Evolutionary conservation across 1,139 yeast species (phyloP).

Genomic region (Debaryomyces fabryi): DNA sequence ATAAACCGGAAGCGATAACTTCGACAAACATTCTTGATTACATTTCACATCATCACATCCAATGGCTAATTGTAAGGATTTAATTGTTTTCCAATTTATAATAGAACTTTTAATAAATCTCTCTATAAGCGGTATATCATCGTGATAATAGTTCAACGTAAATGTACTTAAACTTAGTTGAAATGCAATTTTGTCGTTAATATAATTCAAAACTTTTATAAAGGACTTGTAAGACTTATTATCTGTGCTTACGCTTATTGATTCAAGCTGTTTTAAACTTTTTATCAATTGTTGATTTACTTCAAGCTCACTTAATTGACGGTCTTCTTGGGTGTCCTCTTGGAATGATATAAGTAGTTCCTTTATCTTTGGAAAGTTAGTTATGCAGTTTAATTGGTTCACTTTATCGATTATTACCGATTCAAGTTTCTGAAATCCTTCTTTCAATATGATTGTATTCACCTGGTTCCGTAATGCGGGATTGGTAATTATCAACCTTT

Average conservation of each 20-base stretch:
- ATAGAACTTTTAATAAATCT: constrained; percentile 7
- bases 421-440: constrained; percentile 8
- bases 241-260: background rate
- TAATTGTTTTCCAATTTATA: constrained; percentile 22
- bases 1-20: constrained; percentile 29
- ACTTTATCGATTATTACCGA: background rate
- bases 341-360: constrained; percentile 12
- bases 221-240: background rate
- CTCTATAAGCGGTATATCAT: background rate
- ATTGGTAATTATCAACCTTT: constrained; percentile 20
- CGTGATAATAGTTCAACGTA: constrained; percentile 9
- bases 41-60: constrained; percentile 46
- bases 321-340: background rate
- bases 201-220: constrained; percentile 10
- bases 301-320: background rate
- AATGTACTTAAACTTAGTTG: constrained; percentile 7
- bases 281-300: background rate
- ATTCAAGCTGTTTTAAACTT: background rate
- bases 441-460: background rate
- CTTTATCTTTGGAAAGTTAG: constrained; percentile 7
- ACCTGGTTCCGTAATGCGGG: constrained; percentile 15
- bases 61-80: constrained; percentile 28
- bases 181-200: background rate
- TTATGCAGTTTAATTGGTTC: background rate
- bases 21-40: constrained; percentile 41